These are phyloP conservation scores for Amanita exitialis DNA, from an alignment of 768 basidiomycete species.

Conservation along the genomic window DNA sequence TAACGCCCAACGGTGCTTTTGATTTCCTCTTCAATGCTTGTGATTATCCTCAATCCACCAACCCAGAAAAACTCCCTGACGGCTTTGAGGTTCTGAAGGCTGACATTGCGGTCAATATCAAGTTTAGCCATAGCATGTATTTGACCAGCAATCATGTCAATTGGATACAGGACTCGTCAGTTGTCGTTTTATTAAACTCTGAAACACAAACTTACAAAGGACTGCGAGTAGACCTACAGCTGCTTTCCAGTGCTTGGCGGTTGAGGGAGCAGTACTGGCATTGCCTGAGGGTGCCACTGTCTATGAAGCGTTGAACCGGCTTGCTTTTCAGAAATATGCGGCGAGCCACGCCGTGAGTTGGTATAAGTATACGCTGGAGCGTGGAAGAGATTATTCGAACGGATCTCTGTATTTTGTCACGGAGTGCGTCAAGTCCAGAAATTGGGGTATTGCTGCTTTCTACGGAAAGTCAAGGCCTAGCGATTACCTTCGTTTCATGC, in stretches of 20 bases:
- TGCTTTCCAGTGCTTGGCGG: not conserved
- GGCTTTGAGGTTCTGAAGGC: not conserved
- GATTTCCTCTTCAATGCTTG: slow-evolving; percentile 3
- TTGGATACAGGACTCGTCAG: not conserved
- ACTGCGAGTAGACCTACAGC: not conserved
- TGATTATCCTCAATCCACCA: too few species aligned
- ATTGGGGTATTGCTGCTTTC: slow-evolving; percentile 5
- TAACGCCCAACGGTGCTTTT: not conserved
- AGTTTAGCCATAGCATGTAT: not conserved
- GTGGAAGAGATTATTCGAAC: not conserved
- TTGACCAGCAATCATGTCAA: not conserved
- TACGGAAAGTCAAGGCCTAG: not conserved
- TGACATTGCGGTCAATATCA: not conserved
- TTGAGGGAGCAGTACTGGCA: not conserved
- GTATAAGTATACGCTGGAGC: not conserved
- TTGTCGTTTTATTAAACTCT: not conserved
- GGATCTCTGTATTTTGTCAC: slow-evolving; percentile 5
- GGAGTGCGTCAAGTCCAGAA: not conserved
- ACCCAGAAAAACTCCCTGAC: not conserved
- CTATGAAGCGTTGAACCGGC: not conserved
- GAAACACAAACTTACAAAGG: too few species aligned
- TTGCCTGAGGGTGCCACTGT: not conserved
- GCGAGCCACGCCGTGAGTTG: not conserved
- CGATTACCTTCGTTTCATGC: not conserved
- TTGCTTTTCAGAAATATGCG: not conserved